Base-by-base conservation (phyloP, 345 rosid species). In the Garcia nutans region DNA sequence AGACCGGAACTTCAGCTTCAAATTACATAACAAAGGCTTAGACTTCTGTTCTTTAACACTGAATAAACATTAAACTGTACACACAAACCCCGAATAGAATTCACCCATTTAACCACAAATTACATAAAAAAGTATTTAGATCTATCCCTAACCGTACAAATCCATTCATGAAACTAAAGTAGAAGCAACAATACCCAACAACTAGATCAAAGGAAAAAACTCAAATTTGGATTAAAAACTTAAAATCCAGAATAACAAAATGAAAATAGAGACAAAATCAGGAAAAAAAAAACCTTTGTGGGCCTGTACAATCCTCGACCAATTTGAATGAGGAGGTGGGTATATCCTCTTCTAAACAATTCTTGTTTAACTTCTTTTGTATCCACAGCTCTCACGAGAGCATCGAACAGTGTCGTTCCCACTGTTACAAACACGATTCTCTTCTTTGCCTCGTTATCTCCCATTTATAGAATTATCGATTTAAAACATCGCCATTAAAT, bases 361-460 rank as follows among this genome's bases (percentile, higher is more conserved):
- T 84, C 94, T 13, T 80, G 85, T 81, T 88, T 90, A 41, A 93
- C 86, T 65, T 87, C 81, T 72, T 70, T 76, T 66, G 82, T 84
- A 73, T 89, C 93, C 77, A 84, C 88, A 5, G 85, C 89, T 80
- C 81, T 85, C 24, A 90, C 94, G 33, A 96, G 92, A 10, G 87
- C 88, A 84, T 93, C 97, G 33, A 95, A 96, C 76, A 92, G 82
- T n/a, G 99, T 96, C 10, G 97, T 96, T 73, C 98, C 97, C 26
- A 93, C 98, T 0, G 99, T 96, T 73, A 92, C 93, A 74, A 96
- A 96, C 23, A 90, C 98, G 49, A 70, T 41, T 76, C 78, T 28
- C 31, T 28, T 28, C 31, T 28, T 28, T 28, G 31, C 31, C 31
- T 28, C 31, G 31, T 12, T 44, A 42, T 28, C 1, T 28, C 31